Evolutionary conservation across 352 stramenopile genomes (phyloP).

Genomic region (Albugo laibachii): DNA sequence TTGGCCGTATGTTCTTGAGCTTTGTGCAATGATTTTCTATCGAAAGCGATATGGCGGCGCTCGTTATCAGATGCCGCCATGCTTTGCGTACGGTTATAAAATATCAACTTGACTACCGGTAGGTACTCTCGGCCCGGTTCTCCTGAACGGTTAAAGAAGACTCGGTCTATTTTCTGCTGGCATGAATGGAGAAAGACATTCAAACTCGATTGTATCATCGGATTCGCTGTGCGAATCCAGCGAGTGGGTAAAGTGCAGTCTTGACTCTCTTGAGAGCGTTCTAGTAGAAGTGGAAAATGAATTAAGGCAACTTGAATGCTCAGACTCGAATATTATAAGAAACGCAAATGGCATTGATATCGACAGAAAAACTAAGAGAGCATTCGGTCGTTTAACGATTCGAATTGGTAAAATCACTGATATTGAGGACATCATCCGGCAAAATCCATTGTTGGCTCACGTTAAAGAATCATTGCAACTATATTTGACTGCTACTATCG

Average conservation of each 20-base stretch:
- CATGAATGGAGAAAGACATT: background rate
- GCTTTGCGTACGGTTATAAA: no score
- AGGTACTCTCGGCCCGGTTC: background rate
- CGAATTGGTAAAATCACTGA: conserved; percentile 25
- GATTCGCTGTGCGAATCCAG: conserved; percentile 24
- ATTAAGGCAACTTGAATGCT: conserved; percentile 28
- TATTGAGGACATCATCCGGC: conserved; percentile 12
- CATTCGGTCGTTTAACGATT: conserved; percentile 24
- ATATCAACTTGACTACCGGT: no score
- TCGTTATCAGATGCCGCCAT: no score
- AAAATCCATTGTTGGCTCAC: conserved; percentile 13
- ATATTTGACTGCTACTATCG: conserved; percentile 39
- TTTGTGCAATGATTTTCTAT: no score
- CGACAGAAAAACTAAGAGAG: conserved; percentile 27
- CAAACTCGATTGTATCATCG: conserved; percentile 12
- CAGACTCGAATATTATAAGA: conserved; percentile 15
- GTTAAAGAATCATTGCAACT: conserved; percentile 10
- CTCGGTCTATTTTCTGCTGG: background rate
- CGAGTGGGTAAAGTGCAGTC: conserved; percentile 62
- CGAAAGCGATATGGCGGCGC: no score
- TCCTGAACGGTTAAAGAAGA: background rate
- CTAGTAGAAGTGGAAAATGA: conserved; percentile 51
- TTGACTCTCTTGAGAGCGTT: conserved; percentile 46
- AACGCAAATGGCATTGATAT: conserved; percentile 71
- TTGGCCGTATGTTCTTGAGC: no score